Conservation (phyloP, 768 basidiomycete genomes). For the Amanita inopinata region DNA sequence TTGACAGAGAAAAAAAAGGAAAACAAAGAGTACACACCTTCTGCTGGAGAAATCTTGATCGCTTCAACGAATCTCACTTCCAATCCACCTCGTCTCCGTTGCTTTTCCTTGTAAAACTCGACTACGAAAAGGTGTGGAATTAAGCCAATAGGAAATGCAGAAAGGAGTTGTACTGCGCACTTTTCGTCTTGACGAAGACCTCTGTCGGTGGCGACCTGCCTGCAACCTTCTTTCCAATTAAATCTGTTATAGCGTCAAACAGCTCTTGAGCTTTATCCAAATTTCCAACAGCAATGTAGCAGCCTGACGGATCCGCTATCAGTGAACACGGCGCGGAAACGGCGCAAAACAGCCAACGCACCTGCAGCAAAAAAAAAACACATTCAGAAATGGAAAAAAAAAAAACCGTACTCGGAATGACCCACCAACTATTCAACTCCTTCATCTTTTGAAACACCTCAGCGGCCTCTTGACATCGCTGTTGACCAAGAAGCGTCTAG, state of each 20-base stretch:
- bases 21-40: constrained; percentile 34
- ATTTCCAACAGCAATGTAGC: constrained; percentile 49
- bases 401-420: constrained; percentile 1
- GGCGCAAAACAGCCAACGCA: constrained; percentile 12
- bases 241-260: constrained; percentile 47
- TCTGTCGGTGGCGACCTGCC: constrained; percentile 71
- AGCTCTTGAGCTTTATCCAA: constrained; percentile 49
- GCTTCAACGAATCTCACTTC: constrained; percentile 39
- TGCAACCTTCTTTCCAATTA: constrained; percentile 51
- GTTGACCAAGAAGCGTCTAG: constrained; percentile 60
- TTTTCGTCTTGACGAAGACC: constrained; percentile 66
- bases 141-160: not conserved
- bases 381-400: not conserved
- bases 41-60: constrained; percentile 60
- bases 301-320: constrained; percentile 30
- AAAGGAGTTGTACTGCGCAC: constrained; percentile 28
- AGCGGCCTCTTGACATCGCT: constrained; percentile 59
- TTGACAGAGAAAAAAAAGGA: not conserved
- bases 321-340: not conserved
- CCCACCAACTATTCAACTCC: constrained; percentile 61
- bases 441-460: constrained; percentile 56
- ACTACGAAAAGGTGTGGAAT: constrained; percentile 33
- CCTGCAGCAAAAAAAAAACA: constrained; percentile 52
- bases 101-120: constrained; percentile 66
- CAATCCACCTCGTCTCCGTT: constrained; percentile 42